Conservation (phyloP, 805 yeast species). For the Kodamaea sagamina region DNA sequence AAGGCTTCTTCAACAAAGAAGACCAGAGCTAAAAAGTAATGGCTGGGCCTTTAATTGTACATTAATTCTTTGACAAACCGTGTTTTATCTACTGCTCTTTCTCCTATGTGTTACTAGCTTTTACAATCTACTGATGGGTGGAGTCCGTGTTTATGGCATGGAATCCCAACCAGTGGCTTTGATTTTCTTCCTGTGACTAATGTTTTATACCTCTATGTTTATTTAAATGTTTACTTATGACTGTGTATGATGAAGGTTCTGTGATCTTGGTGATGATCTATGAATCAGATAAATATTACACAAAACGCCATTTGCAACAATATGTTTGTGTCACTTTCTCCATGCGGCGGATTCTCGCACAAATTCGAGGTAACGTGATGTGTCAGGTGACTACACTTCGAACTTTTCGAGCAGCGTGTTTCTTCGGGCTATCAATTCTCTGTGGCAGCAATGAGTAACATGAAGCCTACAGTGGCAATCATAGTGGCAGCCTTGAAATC, state of each 20-base stretch:
- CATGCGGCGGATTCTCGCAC: too few relatives aligned
- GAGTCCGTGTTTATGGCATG: not conserved
- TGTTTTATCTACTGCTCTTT: conserved; percentile 5
- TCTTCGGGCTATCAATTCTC: too few relatives aligned
- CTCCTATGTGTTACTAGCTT: conserved; percentile 7
- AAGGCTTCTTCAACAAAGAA: conserved; percentile 2
- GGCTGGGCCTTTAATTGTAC: conserved; percentile 8
- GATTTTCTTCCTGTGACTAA: conserved; percentile 1
- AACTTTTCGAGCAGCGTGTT: too few relatives aligned
- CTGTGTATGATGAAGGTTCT: not conserved
- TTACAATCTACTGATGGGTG: not conserved
- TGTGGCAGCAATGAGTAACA: conserved; percentile 6
- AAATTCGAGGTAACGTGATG: not conserved
- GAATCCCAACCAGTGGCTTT: not conserved
- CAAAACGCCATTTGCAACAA: conserved; percentile 6
- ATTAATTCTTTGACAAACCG: conserved; percentile 1
- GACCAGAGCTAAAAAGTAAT: conserved; percentile 12
- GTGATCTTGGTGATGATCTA: not conserved
- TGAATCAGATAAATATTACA: not conserved
- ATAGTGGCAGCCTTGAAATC: conserved; percentile 89
- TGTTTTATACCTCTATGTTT: conserved; percentile 3
- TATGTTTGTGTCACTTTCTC: not conserved
- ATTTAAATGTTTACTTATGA: not conserved
- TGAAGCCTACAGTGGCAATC: conserved; percentile 36
- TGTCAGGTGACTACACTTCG: not conserved